Evolutionary conservation across 73 alveolate genomes (phyloP).

Genomic region (Paramecium sexaurelia): DNA sequence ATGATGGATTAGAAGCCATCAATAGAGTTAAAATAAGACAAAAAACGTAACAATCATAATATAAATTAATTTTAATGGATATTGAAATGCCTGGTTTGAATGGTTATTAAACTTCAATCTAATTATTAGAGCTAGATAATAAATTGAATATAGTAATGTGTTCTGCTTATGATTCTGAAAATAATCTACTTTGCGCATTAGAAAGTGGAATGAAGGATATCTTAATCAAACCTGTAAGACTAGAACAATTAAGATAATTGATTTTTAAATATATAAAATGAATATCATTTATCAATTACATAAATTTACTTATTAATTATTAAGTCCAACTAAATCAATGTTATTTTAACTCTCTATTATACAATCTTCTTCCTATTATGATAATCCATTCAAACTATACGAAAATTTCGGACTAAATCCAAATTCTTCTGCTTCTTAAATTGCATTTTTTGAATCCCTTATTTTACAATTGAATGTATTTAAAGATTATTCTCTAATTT

Average conservation of each 20-base stretch:
- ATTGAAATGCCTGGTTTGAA: slow-evolving; percentile 68
- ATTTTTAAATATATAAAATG: slow-evolving; percentile 11
- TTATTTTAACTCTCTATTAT: background rate
- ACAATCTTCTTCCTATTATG: background rate
- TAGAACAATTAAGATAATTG: background rate
- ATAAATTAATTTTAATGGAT: slow-evolving; percentile 63
- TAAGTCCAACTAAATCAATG: background rate
- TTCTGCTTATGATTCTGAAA: slow-evolving; percentile 61
- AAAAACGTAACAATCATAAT: background rate
- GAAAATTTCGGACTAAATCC: slow-evolving; percentile 5
- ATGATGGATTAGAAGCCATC: slow-evolving; percentile 60
- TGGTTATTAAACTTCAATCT: slow-evolving; percentile 53
- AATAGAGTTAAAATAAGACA: background rate
- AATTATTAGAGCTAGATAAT: background rate
- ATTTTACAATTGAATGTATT: background rate
- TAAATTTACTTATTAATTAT: background rate
- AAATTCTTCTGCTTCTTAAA: background rate
- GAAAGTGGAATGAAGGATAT: slow-evolving; percentile 60
- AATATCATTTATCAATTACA: background rate
- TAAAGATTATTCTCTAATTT: background rate
- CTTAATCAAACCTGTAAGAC: slow-evolving; percentile 58
- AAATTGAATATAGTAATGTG: slow-evolving; percentile 46
- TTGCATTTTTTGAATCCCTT: background rate
- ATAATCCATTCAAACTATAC: background rate
- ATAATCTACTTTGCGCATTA: background rate